Conservation (phyloP, 202 grass and related monocot species). For the Schoenoplectus tabernaemontani region DNA sequence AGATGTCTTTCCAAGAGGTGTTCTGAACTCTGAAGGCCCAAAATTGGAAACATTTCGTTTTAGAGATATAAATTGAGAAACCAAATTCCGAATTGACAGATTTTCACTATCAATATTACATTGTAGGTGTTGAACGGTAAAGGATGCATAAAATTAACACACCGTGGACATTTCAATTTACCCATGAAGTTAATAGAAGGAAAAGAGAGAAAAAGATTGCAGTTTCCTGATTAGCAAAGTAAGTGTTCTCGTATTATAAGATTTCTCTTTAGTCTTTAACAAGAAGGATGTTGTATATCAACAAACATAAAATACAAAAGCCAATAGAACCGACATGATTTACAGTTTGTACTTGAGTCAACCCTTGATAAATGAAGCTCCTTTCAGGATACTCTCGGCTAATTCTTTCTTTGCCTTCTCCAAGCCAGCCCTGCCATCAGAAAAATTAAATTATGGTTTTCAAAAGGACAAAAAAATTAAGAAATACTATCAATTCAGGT, state of each 20-base stretch:
- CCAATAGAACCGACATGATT: neutral
- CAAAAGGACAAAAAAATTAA: neutral
- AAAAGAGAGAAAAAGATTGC: neutral
- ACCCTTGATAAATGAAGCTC: conserved; percentile 52
- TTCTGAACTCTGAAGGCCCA: neutral
- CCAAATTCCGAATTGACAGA: neutral
- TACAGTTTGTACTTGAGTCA: neutral
- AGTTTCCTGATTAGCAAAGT: neutral
- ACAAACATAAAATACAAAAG: neutral
- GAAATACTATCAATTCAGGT: neutral
- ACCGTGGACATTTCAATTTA: neutral
- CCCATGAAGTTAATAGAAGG: neutral
- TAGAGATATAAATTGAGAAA: neutral
- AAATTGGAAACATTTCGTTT: neutral
- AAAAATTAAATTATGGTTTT: neutral
- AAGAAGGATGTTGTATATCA: neutral
- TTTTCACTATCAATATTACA: neutral
- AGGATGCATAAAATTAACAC: neutral
- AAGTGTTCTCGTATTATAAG: neutral
- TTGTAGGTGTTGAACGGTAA: neutral
- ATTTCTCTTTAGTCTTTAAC: conserved; percentile 7
- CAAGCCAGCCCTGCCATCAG: conserved; percentile 53
- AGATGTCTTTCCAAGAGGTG: neutral
- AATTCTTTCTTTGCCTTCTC: conserved; percentile 95
- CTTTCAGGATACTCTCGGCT: conserved; percentile 68